Base-by-base conservation (phyloP, 2,329 filamentous ascomycete species). In the Pseudogymnoascus destructans region DNA sequence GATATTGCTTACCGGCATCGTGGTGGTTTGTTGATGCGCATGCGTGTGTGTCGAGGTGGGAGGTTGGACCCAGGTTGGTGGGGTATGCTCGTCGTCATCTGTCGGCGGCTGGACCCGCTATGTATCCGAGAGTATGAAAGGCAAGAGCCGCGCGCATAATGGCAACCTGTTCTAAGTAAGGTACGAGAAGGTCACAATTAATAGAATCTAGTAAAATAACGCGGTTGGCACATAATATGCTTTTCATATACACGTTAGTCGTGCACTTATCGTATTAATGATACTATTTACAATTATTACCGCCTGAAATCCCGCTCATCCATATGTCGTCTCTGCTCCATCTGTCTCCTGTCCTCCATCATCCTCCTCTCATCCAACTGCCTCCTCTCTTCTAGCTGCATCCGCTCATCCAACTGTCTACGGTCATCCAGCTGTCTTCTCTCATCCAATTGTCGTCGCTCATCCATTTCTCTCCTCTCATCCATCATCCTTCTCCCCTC, bases 51-150 rank as follows among this genome's bases (percentile, higher is more conserved):
- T 52, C n/a, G 46, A 30, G 15, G 23, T 52, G n/a, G n/a, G 46
- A 52, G 46, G 46, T 30, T 52, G 46, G 46, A 30, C 46, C 46
- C 9, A 52, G 15, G 46, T 52, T 32, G 46, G 46, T 25, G 46
- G 46, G 46, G 46, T 52, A 25, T 10, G 46, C 46, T 52, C 46
- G 46, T 52, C 46, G 46, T 52, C 46, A 52, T 52, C 46, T 30
- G 46, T 52, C 46, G 46, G 46, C 46, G 46, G 46, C 25, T 52
- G 46, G 46, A 52, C 46, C 46, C 46, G 46, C 46, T 52, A 52
- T 52, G 30, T 52, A 52, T 52, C 46, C 46, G 46, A 52, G 40
- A 46, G 7, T 27, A 30, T 30, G n/a, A 52, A 52, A 19, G 46
- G 46, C 15, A 52, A 19, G 46, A 52, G 46, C 46, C 46, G 46